Conservation (phyloP, 1,284 basidiomycete species). For the Microbotryum lychnidis-dioicae region DNA sequence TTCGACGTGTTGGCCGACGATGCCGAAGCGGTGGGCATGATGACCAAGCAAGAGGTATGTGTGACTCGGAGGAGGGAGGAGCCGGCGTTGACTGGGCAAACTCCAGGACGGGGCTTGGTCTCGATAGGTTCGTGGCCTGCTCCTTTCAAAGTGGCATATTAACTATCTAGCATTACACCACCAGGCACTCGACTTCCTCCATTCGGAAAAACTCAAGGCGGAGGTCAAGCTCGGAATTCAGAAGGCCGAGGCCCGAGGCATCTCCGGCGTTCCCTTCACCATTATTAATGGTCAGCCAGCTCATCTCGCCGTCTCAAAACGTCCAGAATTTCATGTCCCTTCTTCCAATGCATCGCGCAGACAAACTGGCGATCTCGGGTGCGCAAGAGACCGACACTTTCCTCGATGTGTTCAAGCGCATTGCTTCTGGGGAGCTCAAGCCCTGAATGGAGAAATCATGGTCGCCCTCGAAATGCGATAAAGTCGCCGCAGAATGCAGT, state of each 20-base stretch:
- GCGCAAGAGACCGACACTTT: slow-evolving; percentile 47
- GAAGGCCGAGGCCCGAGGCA: slow-evolving; percentile 58
- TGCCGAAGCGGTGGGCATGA: slow-evolving; percentile 53
- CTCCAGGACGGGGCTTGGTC: neutral
- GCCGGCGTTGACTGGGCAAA: neutral
- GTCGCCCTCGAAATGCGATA: neutral
- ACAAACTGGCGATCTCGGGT: slow-evolving; percentile 41
- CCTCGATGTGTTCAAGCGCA: slow-evolving; percentile 41
- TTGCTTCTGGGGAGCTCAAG: slow-evolving; percentile 33
- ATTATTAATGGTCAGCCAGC: slow-evolving; percentile 59
- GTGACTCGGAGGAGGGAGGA: no score
- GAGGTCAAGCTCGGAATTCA: slow-evolving; percentile 61
- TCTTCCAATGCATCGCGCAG: neutral
- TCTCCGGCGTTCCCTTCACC: slow-evolving; percentile 69
- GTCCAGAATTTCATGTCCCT: no score
- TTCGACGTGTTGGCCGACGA: slow-evolving; percentile 52
- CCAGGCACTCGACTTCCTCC: slow-evolving; percentile 51
- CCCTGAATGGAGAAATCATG: neutral
- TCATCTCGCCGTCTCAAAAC: slow-evolving; percentile 8
- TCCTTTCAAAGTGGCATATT: neutral
- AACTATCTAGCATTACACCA: neutral
- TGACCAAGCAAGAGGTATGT: slow-evolving; percentile 56
- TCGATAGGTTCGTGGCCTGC: slow-evolving; percentile 25
- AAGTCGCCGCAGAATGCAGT: no score
- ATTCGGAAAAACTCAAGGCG: slow-evolving; percentile 56